Conservation (phyloP, 495 filamentous ascomycete genomes). For the Xylaria venustula region DNA sequence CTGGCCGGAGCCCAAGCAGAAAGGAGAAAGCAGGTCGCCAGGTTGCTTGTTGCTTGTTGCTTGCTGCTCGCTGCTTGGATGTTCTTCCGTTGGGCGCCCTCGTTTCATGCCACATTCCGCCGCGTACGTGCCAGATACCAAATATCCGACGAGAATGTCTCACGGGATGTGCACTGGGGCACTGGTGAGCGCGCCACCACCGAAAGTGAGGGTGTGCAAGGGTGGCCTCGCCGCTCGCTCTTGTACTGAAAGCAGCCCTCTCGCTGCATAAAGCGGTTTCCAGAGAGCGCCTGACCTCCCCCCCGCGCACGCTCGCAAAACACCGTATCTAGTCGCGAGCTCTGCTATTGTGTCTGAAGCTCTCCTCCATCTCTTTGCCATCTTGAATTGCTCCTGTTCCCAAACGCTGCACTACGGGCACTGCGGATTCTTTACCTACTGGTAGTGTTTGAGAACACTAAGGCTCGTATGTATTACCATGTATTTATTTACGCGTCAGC, state of each 20-base stretch:
- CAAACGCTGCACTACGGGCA: no score
- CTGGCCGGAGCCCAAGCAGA: no score
- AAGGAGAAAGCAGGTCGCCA: neutral
- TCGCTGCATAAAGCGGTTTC: neutral
- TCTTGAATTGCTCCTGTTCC: no score
- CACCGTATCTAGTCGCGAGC: neutral
- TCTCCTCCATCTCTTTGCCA: no score
- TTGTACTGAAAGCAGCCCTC: neutral
- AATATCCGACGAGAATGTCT: neutral
- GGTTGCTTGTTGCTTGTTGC: neutral
- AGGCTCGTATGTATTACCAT: neutral
- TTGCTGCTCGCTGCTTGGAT: neutral
- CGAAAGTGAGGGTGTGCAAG: neutral
- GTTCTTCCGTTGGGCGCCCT: neutral
- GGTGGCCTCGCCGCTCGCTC: neutral
- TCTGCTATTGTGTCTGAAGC: no score
- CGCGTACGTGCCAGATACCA: no score
- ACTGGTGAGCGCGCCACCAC: neutral
- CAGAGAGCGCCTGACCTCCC: neutral
- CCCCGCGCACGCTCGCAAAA: neutral
- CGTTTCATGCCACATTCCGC: neutral
- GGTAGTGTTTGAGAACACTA: no score
- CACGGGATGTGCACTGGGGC: neutral
- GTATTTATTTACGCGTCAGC: conserved; percentile 1
- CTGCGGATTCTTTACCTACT: no score